These are phyloP conservation scores for Debaryomyces udenii DNA, from an alignment of 1,139 yeast species.

Conservation along the genomic window DNA sequence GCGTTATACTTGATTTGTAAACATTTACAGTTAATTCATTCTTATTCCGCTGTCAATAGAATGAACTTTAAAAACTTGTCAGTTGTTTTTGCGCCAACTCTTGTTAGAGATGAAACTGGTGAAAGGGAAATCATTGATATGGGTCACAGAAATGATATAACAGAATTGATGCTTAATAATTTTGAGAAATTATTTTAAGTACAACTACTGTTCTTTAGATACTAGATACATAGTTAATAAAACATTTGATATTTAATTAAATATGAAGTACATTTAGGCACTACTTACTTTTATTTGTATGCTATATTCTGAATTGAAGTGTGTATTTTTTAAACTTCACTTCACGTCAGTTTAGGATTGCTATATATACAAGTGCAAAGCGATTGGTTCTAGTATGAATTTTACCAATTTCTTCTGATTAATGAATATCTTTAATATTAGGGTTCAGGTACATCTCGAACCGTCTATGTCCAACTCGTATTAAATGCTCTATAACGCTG, in stretches of 20 bases:
- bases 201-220: slow-evolving; percentile 1
- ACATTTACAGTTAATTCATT: slow-evolving; percentile 65
- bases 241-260: not conserved
- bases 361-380: no score
- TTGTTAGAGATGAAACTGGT: slow-evolving; percentile 79
- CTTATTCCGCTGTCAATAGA: slow-evolving; percentile 54
- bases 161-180: slow-evolving; percentile 73
- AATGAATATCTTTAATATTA: slow-evolving; percentile 65
- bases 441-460: slow-evolving; percentile 73
- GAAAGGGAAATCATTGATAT: slow-evolving; percentile 86
- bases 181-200: slow-evolving; percentile 42
- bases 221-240: not conserved
- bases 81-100: slow-evolving; percentile 94
- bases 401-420: slow-evolving; percentile 5
- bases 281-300: not conserved
- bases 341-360: no score
- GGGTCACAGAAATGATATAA: slow-evolving; percentile 77
- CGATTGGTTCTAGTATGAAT: not conserved
- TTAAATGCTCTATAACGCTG: slow-evolving; percentile 80
- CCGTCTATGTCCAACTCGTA: slow-evolving; percentile 74
- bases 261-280: not conserved
- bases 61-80: slow-evolving; percentile 86
- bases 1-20: slow-evolving; percentile 58
- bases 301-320: no score
- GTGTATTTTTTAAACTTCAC: no score